These are phyloP conservation scores for Rugonectria rugulosa DNA, from an alignment of 2,329 filamentous ascomycete genomes.

Conservation along the genomic window DNA sequence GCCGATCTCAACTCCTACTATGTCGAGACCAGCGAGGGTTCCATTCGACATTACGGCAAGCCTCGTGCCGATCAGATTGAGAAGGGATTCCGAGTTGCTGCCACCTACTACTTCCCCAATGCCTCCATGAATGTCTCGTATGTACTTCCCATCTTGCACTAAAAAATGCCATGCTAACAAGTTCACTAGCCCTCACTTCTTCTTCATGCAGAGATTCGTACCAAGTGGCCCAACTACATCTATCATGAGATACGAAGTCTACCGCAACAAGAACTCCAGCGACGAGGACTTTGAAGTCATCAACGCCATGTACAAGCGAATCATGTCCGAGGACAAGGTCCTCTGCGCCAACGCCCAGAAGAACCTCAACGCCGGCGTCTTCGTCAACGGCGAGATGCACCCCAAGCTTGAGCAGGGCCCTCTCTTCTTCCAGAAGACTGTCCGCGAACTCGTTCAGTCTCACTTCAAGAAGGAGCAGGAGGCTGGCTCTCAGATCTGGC, in stretches of 20 bases:
- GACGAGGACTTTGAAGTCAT: conserved; percentile 66
- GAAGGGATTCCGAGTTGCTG: conserved; percentile 53
- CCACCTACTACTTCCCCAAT: conserved; percentile 60
- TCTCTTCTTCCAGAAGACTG: conserved; percentile 61
- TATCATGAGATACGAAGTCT: conserved; percentile 69
- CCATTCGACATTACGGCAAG: conserved; percentile 60
- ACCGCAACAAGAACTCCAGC: conserved; percentile 65
- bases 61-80: conserved; percentile 57
- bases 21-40: conserved; percentile 55
- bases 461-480: conserved; percentile 57
- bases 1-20: conserved; percentile 64
- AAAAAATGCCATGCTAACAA: neutral
- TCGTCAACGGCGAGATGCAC: conserved; percentile 69
- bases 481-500: conserved; percentile 59
- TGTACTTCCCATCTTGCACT: conserved; percentile 29
- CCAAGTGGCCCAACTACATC: conserved; percentile 59
- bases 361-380: conserved; percentile 68
- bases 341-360: conserved; percentile 66
- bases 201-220: conserved; percentile 70
- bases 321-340: conserved; percentile 71
- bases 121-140: conserved; percentile 59
- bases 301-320: conserved; percentile 66
- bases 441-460: conserved; percentile 56
- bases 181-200: conserved; percentile 61
- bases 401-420: conserved; percentile 67